Conservation (phyloP, 495 filamentous ascomycete genomes). For the Thermochaetoides thermophila region DNA sequence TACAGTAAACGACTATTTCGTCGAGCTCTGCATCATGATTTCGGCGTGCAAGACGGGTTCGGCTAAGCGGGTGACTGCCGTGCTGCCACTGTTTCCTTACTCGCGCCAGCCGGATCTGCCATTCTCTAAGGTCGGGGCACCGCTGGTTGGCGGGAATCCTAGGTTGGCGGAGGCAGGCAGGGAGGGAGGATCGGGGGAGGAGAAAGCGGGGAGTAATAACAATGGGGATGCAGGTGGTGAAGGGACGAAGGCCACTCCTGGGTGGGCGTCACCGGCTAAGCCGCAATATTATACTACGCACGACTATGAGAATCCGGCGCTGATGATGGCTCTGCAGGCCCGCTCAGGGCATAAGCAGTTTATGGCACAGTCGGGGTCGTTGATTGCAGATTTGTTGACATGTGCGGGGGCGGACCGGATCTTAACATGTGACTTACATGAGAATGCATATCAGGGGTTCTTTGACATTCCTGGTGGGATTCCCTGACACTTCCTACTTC, state of each 20-base stretch:
- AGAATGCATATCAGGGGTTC: constrained; percentile 62
- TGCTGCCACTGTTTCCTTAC: constrained; percentile 93
- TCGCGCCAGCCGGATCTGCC: constrained; percentile 88
- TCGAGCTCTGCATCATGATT: constrained; percentile 94
- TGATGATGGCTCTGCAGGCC: constrained; percentile 47
- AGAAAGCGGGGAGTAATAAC: not conserved
- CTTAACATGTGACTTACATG: constrained; percentile 94
- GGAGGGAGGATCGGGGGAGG: not conserved
- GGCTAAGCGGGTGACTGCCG: constrained; percentile 78
- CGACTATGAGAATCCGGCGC: constrained; percentile 41
- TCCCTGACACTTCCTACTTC: no score
- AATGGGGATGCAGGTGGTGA: not conserved
- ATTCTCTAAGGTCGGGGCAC: constrained; percentile 88
- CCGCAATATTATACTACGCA: constrained; percentile 42
- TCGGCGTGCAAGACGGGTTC: constrained; percentile 95
- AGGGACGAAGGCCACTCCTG: not conserved
- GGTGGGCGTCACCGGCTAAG: no score
- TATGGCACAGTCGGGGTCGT: constrained; percentile 90
- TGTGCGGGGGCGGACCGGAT: constrained; percentile 92
- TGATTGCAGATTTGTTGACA: constrained; percentile 85
- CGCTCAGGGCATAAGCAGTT: constrained; percentile 91
- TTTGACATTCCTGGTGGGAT: constrained; percentile 71
- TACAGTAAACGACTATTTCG: constrained; percentile 87
- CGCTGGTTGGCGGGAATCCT: no score
- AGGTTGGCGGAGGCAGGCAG: no score